Evolutionary conservation across 352 stramenopile species (phyloP).

Genomic region (Phytophthora boehmeriae): DNA sequence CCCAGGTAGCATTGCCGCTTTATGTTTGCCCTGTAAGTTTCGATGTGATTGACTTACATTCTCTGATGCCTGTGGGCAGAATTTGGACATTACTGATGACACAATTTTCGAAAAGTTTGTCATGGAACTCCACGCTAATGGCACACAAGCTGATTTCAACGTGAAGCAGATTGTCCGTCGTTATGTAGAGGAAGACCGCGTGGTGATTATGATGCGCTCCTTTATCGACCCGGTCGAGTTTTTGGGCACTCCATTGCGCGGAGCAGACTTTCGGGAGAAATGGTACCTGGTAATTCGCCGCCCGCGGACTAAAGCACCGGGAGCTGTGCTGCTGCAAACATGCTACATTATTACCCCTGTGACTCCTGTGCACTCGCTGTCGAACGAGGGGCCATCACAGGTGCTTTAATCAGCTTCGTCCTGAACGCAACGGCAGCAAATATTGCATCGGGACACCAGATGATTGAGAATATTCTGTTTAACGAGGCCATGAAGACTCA

Average conservation of each 20-base stretch:
- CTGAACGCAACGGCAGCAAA: conserved; percentile 40
- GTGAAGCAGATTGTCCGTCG: conserved; percentile 59
- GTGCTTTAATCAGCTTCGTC: conserved; percentile 43
- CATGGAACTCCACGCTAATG: conserved; percentile 55
- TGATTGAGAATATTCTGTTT: conserved; percentile 57
- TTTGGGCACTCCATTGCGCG: conserved; percentile 38
- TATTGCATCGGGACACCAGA: conserved; percentile 47
- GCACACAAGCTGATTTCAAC: conserved; percentile 48
- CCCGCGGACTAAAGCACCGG: conserved; percentile 26
- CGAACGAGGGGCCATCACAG: conserved; percentile 31
- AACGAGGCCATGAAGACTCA: conserved; percentile 43
- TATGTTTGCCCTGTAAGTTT: neutral
- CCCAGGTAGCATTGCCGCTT: conserved; percentile 31
- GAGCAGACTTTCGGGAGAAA: conserved; percentile 55
- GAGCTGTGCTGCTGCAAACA: conserved; percentile 49
- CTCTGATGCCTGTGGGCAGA: conserved; percentile 4
- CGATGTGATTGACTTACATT: neutral
- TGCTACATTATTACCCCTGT: conserved; percentile 64
- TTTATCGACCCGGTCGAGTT: conserved; percentile 64
- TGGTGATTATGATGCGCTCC: conserved; percentile 61
- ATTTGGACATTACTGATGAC: conserved; percentile 41
- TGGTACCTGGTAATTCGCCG: conserved; percentile 59
- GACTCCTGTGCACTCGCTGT: conserved; percentile 34
- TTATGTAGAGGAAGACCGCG: conserved; percentile 47
- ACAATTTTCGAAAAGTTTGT: conserved; percentile 63